Percentiles rank a stretch among this genome's conserved stretches.
Evolutionary conservation across 1,284 basidiomycete genomes (phyloP).

Genomic region (Ceratobasidium sp.): DNA sequence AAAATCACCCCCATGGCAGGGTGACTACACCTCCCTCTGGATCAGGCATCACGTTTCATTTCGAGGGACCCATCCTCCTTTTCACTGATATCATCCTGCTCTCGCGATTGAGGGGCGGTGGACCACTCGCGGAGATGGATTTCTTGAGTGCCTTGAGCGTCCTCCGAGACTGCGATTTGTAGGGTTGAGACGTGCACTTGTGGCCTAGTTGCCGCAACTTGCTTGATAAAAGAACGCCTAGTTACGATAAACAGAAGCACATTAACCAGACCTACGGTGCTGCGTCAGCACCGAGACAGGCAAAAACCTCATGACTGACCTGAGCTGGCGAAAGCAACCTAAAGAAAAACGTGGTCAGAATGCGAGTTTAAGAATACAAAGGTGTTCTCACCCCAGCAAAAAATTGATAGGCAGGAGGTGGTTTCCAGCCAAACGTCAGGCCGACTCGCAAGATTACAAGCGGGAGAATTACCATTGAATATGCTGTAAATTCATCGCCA

Average conservation of each 20-base stretch:
- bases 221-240: constrained; percentile 33
- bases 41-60: too few relatives aligned
- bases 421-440: constrained; percentile 16
- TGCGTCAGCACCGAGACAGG: not conserved
- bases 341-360: not conserved
- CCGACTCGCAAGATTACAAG: constrained; percentile 28
- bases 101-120: not conserved
- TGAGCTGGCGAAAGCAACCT: constrained; percentile 23
- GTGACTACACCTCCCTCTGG: too few relatives aligned
- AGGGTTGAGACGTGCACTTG: constrained; percentile 24
- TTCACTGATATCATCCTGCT: not conserved
- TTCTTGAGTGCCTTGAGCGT: constrained; percentile 17
- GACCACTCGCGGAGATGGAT: constrained; percentile 18
- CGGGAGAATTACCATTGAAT: constrained; percentile 31
- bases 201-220: constrained; percentile 9
- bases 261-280: constrained; percentile 2
- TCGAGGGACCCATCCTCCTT: too few relatives aligned
- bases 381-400: constrained; percentile 26
- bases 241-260: constrained; percentile 34
- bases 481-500: not conserved
- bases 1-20: too few relatives aligned
- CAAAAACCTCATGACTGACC: not conserved
- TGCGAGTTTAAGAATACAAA: too few relatives aligned
- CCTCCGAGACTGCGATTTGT: constrained; percentile 26
- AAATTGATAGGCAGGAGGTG: constrained; percentile 1